These are phyloP conservation scores for Kitagawia praeruptora DNA, from an alignment of 129 eudicot genomes.

Conservation along the genomic window DNA sequence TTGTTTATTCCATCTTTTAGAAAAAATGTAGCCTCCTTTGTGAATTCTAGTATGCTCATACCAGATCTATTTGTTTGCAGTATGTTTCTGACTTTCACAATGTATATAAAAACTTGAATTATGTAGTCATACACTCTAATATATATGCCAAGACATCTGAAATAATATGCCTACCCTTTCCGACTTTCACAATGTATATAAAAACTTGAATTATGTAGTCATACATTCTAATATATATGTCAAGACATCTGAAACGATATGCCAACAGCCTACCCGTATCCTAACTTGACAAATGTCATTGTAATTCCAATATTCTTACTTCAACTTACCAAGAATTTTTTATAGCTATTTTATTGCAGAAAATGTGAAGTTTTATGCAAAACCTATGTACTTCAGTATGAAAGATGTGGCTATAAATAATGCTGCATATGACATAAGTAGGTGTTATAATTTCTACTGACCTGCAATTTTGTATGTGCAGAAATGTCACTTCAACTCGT, in stretches of 20 bases:
- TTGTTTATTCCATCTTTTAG: too few relatives aligned
- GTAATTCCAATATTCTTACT: neutral
- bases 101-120: too few relatives aligned
- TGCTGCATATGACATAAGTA: constrained; percentile 90
- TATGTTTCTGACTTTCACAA: neutral
- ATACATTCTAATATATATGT: neutral
- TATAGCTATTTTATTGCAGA: too few relatives aligned
- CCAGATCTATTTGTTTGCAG: neutral
- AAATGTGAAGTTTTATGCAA: too few relatives aligned
- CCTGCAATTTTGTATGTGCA: neutral
- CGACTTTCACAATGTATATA: neutral
- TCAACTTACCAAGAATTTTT: neutral
- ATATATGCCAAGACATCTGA: neutral
- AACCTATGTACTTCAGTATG: too few relatives aligned
- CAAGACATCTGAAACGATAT: neutral
- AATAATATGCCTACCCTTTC: too few relatives aligned
- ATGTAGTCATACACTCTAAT: neutral
- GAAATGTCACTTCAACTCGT: neutral
- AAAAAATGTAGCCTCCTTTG: too few relatives aligned
- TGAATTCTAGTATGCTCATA: neutral
- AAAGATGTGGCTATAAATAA: constrained; percentile 73
- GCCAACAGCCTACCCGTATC: too few relatives aligned
- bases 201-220: neutral
- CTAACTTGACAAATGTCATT: neutral
- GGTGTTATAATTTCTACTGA: neutral